Conservation (phyloP, 768 basidiomycete genomes). For the Steccherinum ochraceum region DNA sequence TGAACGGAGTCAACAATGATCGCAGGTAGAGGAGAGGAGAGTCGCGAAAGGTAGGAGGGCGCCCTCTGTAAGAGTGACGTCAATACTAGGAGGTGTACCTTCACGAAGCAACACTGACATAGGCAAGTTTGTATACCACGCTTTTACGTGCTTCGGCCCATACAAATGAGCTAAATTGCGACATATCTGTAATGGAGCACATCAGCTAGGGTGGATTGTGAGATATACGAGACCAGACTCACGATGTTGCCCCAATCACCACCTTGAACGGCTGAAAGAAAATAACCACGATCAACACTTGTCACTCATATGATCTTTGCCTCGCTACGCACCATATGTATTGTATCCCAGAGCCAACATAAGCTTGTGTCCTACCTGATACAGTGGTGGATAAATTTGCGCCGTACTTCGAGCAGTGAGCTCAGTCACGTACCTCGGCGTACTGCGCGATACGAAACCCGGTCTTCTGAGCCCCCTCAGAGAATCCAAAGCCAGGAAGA, state of each 20-base stretch:
- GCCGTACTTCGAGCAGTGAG: background rate
- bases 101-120: background rate
- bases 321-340: conserved; percentile 15
- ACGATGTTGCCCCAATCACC: conserved; percentile 42
- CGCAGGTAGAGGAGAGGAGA: conserved; percentile 2
- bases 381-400: background rate
- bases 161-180: conserved; percentile 9
- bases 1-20: background rate
- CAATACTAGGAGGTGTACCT: background rate
- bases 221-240: no score
- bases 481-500: conserved; percentile 59
- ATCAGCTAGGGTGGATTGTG: background rate
- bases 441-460: conserved; percentile 45
- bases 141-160: conserved; percentile 13
- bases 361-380: conserved; percentile 22
- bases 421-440: conserved; percentile 42
- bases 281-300: no score
- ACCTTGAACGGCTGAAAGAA: conserved; percentile 41
- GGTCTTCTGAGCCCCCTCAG: conserved; percentile 45
- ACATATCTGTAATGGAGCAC: conserved; percentile 11
- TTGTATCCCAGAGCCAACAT: conserved; percentile 25
- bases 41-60: background rate
- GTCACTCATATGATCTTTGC: background rate
- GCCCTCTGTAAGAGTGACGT: background rate
- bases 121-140: conserved; percentile 17